Conservation (phyloP, 331 rosid genomes). For the Saraca asoca region DNA sequence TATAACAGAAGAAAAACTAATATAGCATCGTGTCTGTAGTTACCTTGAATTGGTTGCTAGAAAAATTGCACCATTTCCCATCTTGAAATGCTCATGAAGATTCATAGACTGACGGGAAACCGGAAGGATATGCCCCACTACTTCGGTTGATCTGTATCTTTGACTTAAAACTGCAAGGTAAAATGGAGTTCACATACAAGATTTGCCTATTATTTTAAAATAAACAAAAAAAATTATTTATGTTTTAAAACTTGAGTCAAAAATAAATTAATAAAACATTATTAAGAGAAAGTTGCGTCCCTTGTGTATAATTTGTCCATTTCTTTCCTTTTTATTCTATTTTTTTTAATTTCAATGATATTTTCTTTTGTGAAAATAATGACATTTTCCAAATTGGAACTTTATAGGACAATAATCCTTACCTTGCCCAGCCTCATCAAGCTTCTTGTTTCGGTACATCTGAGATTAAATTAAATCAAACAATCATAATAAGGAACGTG, state of each 20-base stretch:
- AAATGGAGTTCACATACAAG: background rate
- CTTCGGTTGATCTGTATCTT: slow-evolving; percentile 37
- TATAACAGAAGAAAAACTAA: background rate
- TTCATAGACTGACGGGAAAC: slow-evolving; percentile 41
- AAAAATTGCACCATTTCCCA: slow-evolving; percentile 63
- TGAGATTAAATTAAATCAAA: slow-evolving; percentile 33
- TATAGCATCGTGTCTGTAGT: background rate
- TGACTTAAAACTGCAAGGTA: slow-evolving; percentile 54
- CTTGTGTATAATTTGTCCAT: too few relatives aligned
- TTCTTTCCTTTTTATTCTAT: too few relatives aligned
- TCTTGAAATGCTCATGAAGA: slow-evolving; percentile 57
- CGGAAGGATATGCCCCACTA: slow-evolving; percentile 40
- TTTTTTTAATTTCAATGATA: too few relatives aligned
- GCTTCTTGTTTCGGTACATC: slow-evolving; percentile 98
- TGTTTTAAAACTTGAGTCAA: too few relatives aligned
- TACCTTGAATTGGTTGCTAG: slow-evolving; percentile 57
- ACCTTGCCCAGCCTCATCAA: slow-evolving; percentile 90
- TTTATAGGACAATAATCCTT: slow-evolving; percentile 11
- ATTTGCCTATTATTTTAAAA: slow-evolving; percentile 7
- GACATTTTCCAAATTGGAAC: too few relatives aligned
- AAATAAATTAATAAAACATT: too few relatives aligned
- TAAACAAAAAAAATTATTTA: too few relatives aligned
- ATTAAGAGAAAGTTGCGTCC: too few relatives aligned
- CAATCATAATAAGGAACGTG: background rate
- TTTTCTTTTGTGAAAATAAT: too few relatives aligned